A percentile compares a stretch with the other conserved stretches of the same genome.
Conservation (phyloP, 305 asterid species). For the Stenogyne calaminthoides region DNA sequence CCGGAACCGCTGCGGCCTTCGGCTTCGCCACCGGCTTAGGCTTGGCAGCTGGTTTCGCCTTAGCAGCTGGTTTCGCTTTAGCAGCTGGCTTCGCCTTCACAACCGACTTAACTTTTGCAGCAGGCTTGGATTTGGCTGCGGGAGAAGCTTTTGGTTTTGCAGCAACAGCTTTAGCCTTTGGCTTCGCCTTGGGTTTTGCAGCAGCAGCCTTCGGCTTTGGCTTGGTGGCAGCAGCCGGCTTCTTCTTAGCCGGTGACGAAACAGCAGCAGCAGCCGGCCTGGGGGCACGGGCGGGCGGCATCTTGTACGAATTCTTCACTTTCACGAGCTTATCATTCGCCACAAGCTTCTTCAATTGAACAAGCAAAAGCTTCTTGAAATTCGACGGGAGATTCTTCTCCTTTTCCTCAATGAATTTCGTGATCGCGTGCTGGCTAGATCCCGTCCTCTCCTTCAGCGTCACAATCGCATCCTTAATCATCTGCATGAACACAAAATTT, state of each 20-base stretch:
- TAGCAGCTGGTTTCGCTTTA: constrained; percentile 38
- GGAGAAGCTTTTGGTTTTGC: constrained; percentile 34
- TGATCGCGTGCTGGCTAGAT: constrained; percentile 86
- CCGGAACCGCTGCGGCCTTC: constrained; percentile 40
- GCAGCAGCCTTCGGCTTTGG: too few relatives aligned
- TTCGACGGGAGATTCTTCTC: constrained; percentile 69
- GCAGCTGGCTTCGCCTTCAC: constrained; percentile 22
- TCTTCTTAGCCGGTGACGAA: constrained; percentile 48
- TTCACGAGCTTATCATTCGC: constrained; percentile 68
- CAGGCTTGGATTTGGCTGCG: constrained; percentile 37
- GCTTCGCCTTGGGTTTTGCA: too few relatives aligned
- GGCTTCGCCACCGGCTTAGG: too few relatives aligned
- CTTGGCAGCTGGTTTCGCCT: constrained; percentile 40
- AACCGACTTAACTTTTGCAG: constrained; percentile 11
- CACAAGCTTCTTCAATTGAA: constrained; percentile 78
- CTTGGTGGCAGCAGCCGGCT: constrained; percentile 38
- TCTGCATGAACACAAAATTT: constrained; percentile 44
- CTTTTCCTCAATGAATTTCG: constrained; percentile 75
- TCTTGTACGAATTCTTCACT: constrained; percentile 74
- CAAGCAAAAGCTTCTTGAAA: constrained; percentile 69
- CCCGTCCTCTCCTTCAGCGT: constrained; percentile 76
- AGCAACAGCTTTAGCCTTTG: constrained; percentile 36
- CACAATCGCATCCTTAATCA: constrained; percentile 80
- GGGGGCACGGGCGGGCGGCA: constrained; percentile 51
- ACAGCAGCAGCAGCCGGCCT: constrained; percentile 37